Conservation (phyloP, 2,329 filamentous ascomycete genomes). For the Botryosphaeria agaves region DNA sequence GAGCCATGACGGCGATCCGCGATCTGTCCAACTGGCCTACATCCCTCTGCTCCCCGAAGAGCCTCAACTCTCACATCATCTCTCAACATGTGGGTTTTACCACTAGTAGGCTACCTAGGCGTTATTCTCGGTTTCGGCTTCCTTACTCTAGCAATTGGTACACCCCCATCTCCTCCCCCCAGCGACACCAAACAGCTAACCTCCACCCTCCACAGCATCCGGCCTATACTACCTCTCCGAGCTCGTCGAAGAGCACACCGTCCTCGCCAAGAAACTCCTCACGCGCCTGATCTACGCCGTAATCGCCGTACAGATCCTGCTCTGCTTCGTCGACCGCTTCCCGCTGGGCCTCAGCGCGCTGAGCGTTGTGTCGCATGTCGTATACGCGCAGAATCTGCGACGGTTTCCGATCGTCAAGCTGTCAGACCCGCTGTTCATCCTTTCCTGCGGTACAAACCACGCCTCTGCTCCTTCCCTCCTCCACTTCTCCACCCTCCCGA, state of each 20-base stretch:
- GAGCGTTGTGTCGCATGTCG: constrained; percentile 61
- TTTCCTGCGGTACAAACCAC: constrained; percentile 51
- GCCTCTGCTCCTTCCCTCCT: background rate
- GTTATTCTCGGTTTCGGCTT: constrained; percentile 82
- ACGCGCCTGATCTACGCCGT: constrained; percentile 71
- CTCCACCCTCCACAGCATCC: constrained; percentile 42
- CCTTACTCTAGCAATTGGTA: constrained; percentile 83
- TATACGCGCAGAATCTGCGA: constrained; percentile 79
- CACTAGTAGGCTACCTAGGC: constrained; percentile 77
- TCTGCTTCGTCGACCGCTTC: constrained; percentile 72
- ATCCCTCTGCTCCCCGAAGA: background rate
- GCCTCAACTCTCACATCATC: background rate
- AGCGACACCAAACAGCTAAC: background rate
- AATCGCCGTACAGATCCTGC: constrained; percentile 54
- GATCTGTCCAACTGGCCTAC: no score
- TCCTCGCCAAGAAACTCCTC: constrained; percentile 75
- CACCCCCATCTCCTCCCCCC: constrained; percentile 6
- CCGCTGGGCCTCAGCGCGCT: constrained; percentile 58
- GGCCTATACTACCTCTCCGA: constrained; percentile 97
- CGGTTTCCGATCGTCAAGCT: constrained; percentile 66
- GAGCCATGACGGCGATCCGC: no score
- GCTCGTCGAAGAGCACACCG: constrained; percentile 93
- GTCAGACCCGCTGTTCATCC: constrained; percentile 69
- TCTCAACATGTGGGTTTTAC: constrained; percentile 78
- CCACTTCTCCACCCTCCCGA: background rate